Evolutionary conservation across 176 grass and related monocot genomes (phyloP), one percentile per base, ranked within the genome.

Genomic region (Musa acuminata): DNA sequence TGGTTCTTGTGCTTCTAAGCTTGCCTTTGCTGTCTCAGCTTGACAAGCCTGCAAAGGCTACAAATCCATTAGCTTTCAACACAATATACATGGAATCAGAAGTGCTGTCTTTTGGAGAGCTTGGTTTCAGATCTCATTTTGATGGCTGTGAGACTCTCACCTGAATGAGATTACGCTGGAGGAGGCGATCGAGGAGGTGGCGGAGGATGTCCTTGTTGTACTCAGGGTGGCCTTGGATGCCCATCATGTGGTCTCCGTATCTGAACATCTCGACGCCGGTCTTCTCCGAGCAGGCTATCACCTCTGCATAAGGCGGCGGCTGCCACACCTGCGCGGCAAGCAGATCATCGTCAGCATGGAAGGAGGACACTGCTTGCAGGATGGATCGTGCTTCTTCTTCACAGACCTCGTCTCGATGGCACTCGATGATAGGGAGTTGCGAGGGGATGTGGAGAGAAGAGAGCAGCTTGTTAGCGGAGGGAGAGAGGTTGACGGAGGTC

Each of bases 191-290:
- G 52, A 87, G 49, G 53, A 92, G 86, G 75, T 81, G 84, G 64
- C 43, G 16, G 12, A 92, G 87, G 54, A 92, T 92, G 25, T 84
- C 86, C 19, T 50, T 65, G 51, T 50, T 77, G 79, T 92, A 92
- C 79, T 89, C 86, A 8, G 90, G 90, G 59, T 92, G 90, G 0
- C 90, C 90, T 82, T 92, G 90, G 62, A 85, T 77, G 59, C 91
- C 91, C 48, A 93, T 63, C 13, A 80, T 76, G 50, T 79, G 75
- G 48, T 87, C 82, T 16, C 87, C 84, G 2, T 81, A 76, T 2
- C 66, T 76, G 81, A 90, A 90, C 87, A 66, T 78, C 77, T 93
- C 87, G 23, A 93, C 79, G 3, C 80, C 51, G 64, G 87, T 93
- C 62, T 83, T 87, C 49, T 85, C 77, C 16, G 87, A 90, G 67